Base-by-base conservation (phyloP, 176 grass and related monocot species). In the Microstegium vimineum region DNA sequence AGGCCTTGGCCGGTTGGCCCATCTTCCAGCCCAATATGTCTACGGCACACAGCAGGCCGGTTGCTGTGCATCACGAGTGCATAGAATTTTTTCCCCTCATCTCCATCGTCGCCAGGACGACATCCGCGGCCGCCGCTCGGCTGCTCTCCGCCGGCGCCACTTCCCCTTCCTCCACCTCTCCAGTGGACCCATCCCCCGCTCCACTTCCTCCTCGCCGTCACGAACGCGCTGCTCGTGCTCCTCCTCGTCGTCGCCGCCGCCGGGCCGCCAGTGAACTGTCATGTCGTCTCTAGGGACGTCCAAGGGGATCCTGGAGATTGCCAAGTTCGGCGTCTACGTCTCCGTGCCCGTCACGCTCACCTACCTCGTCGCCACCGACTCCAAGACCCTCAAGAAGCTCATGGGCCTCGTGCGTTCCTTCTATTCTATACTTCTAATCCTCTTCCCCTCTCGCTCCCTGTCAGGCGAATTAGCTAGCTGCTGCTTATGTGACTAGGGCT, bases 361-460 rank as follows among this genome's bases (percentile, higher is more conserved):
- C 62, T 99, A 99, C 87, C 89, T 90, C 76, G 90, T 98, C 78
- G 87, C 91, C 87, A 91, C 96, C 33, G 85, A 95, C 37, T 91
- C 91, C 77, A 93, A 93, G 62, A 77, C 89, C 80, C 82, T 95
- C 85, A 92, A 99, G 84, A 91, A 91, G 73, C 84, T 99, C 76
- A 99, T 99, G 93, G 96, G 87, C n/a, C 81, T 93, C 63, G 91
- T 95, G 88, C n/a, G 77, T 77, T 0, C 49, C 40, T 17, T 27
- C 9, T 4, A 3, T 8, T n/a, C n/a, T n/a, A 5, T 4, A 20
- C 7, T 10, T 12, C 10, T 37, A 22, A 2, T 35, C 33, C 40
- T 0, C 17, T 28, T 8, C 30, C n/a, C 10, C 2, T 14, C 32
- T 35, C 34, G 18, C 36, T 5, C 10, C 6, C 11, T 6, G 17